A percentile compares a stretch with the other conserved stretches of the same genome.
Evolutionary conservation across 2,329 filamentous ascomycete species (phyloP).

Genomic region (Pseudopyrenochaeta lycopersici): DNA sequence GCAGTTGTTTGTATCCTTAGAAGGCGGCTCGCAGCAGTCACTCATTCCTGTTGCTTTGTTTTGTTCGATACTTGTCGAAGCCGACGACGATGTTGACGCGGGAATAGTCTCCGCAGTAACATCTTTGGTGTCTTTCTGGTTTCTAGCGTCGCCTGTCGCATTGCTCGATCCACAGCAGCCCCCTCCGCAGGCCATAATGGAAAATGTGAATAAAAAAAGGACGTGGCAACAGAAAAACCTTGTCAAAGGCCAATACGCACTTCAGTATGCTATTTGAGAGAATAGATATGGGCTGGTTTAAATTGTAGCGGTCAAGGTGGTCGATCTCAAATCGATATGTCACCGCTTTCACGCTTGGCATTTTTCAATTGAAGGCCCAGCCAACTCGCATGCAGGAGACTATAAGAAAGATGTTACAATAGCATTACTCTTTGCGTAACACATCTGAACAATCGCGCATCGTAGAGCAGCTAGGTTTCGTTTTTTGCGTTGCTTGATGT

Average conservation of each 20-base stretch:
- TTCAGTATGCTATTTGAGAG: too few species aligned
- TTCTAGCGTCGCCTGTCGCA: not conserved
- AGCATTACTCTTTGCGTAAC: not conserved
- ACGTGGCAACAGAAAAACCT: too few species aligned
- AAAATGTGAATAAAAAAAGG: not conserved
- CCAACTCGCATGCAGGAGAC: not conserved
- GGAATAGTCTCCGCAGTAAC: too few species aligned
- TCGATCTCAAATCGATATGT: conserved; percentile 22
- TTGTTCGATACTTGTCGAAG: not conserved
- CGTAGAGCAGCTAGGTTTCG: too few species aligned
- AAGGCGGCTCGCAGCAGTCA: not conserved
- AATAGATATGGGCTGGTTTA: too few species aligned
- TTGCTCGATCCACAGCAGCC: conserved; percentile 18
- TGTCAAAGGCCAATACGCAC: too few species aligned
- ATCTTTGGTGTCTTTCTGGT: not conserved
- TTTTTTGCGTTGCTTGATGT: too few species aligned
- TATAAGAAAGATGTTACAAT: too few species aligned
- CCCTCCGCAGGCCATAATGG: conserved; percentile 24
- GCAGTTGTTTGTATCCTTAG: not conserved
- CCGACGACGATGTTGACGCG: not conserved
- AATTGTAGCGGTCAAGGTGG: not conserved
- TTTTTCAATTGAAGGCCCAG: not conserved
- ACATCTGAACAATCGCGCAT: not conserved
- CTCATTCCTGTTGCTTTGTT: not conserved
- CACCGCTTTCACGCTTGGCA: conserved; percentile 10